These are phyloP conservation scores for Wallemia hederae DNA, from an alignment of 1,284 basidiomycete genomes.

Conservation along the genomic window DNA sequence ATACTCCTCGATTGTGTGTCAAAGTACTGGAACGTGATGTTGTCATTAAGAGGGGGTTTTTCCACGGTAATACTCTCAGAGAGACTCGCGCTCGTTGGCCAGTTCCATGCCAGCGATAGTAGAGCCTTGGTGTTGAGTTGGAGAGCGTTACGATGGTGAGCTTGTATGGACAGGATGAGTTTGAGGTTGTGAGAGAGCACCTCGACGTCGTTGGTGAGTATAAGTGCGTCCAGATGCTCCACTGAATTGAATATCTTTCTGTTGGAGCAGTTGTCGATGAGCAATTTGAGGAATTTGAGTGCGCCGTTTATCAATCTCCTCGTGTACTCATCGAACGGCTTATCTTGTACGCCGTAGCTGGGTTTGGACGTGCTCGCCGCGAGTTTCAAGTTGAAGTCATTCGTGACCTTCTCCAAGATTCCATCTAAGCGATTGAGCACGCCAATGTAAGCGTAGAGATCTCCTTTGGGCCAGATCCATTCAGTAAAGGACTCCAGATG, in stretches of 20 bases:
- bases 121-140: neutral
- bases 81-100: neutral
- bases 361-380: neutral
- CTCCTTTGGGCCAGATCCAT: constrained; percentile 90
- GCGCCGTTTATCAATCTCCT: constrained; percentile 55
- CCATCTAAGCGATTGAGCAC: constrained; percentile 84
- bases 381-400: constrained; percentile 38
- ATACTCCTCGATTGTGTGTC: neutral
- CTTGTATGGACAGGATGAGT: constrained; percentile 27
- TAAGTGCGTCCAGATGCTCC: constrained; percentile 73
- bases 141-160: constrained; percentile 1
- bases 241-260: constrained; percentile 89
- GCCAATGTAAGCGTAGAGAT: constrained; percentile 85
- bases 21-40: neutral
- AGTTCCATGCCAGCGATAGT: neutral
- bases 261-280: constrained; percentile 94
- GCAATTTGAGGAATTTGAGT: constrained; percentile 55
- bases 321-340: constrained; percentile 42
- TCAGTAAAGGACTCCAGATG: constrained; percentile 33
- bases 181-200: constrained; percentile 58
- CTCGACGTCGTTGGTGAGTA: constrained; percentile 67
- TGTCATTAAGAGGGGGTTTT: neutral
- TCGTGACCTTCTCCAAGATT: constrained; percentile 52
- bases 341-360: constrained; percentile 25
- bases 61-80: neutral